These are phyloP conservation scores for Rosellinia necatrix DNA, from an alignment of 2,329 filamentous ascomycete genomes.

Conservation along the genomic window DNA sequence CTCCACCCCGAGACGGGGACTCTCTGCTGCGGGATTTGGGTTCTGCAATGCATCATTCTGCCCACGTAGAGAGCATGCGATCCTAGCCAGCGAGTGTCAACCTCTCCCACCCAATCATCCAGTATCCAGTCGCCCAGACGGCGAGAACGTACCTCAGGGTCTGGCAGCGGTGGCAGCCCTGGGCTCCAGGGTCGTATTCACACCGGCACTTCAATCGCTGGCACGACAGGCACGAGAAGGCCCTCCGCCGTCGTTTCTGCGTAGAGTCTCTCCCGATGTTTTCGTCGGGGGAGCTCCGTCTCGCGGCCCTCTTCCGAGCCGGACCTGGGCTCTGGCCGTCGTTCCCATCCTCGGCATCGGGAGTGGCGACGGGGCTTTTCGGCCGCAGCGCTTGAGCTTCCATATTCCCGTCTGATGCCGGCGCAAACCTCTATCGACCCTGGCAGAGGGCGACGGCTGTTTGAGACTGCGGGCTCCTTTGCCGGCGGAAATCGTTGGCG, in stretches of 20 bases:
- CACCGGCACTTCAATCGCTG: constrained; percentile 39
- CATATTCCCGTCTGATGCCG: neutral
- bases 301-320: constrained; percentile 21
- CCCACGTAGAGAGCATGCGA: constrained; percentile 36
- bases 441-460: no score
- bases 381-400: neutral
- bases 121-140: no score
- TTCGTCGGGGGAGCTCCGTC: constrained; percentile 24
- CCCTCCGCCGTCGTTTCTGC: constrained; percentile 36
- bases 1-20: constrained; percentile 27
- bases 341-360: constrained; percentile 3
- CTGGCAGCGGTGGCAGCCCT: constrained; percentile 38
- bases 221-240: constrained; percentile 39
- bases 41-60: constrained; percentile 23
- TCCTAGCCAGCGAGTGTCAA: constrained; percentile 24
- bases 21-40: neutral
- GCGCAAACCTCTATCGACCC: neutral
- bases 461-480: no score
- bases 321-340: constrained; percentile 4
- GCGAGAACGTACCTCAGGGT: constrained; percentile 38
- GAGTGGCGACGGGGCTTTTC: constrained; percentile 1
- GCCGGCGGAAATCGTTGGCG: no score
- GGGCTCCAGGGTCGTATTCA: constrained; percentile 37
- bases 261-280: constrained; percentile 12
- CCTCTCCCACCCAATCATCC: constrained; percentile 6